A percentile compares a stretch with the other conserved stretches of the same genome.
Evolutionary conservation across 768 basidiomycete species (phyloP).

Genomic region (Trametes meyenii): DNA sequence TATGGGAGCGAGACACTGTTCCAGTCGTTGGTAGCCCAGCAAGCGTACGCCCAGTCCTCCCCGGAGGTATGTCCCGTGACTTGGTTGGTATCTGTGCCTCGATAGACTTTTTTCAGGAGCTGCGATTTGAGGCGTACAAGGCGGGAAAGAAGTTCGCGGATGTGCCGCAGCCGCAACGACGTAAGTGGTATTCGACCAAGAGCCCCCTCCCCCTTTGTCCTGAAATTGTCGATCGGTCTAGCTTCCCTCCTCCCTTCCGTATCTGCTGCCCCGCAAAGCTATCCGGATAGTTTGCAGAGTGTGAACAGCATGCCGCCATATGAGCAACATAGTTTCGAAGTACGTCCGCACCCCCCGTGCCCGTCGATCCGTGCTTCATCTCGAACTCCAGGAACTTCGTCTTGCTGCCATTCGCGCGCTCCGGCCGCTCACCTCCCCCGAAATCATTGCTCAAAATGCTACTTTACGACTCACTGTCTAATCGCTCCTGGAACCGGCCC

Average conservation of each 20-base stretch:
- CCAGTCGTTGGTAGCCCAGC: constrained; percentile 24
- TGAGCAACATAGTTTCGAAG: constrained; percentile 53
- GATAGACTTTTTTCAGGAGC: constrained; percentile 11
- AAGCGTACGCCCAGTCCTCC: constrained; percentile 31
- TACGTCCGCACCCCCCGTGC: constrained; percentile 26
- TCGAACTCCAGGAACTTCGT: constrained; percentile 49
- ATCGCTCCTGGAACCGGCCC: neutral
- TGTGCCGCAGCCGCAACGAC: constrained; percentile 1
- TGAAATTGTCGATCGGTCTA: neutral
- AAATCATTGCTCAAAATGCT: constrained; percentile 29
- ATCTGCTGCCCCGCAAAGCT: neutral
- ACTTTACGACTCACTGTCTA: constrained; percentile 13
- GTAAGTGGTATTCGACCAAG: neutral
- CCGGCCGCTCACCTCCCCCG: constrained; percentile 49
- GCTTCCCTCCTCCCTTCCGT: constrained; percentile 32
- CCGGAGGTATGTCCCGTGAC: constrained; percentile 25
- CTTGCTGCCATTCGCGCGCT: constrained; percentile 46
- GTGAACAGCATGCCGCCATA: constrained; percentile 43
- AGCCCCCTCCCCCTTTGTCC: neutral
- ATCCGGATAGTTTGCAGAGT: constrained; percentile 38
- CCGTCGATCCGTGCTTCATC: neutral
- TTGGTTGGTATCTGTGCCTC: neutral
- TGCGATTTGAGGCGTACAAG: constrained; percentile 20
- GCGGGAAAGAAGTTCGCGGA: constrained; percentile 18
- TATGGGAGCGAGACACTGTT: constrained; percentile 6